A percentile compares a stretch with the other conserved stretches of the same genome.
Evolutionary conservation across 257 asterid genomes (phyloP).

Genomic region (Orobanche coerulescens): DNA sequence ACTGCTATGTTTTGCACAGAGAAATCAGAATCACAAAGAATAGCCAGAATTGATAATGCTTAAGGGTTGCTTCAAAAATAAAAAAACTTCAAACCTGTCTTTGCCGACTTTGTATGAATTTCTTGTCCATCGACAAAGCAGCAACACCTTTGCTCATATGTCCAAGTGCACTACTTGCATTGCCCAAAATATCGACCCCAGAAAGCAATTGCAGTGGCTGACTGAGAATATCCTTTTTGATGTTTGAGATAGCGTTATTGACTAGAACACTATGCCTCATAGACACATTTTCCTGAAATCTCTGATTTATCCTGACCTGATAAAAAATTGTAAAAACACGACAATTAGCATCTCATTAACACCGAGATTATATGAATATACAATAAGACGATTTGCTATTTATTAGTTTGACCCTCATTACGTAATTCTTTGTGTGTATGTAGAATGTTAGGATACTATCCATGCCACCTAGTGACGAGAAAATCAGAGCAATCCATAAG

Average conservation of each 20-base stretch:
- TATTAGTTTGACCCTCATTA: not conserved
- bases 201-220: constrained; percentile 96
- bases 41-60: constrained; percentile 1
- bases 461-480: not conserved
- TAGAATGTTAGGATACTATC: constrained; percentile 9
- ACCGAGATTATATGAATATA: constrained; percentile 9
- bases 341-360: constrained; percentile 11
- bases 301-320: constrained; percentile 87
- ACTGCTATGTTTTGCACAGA: no score
- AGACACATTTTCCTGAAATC: constrained; percentile 76
- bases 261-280: constrained; percentile 80
- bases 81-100: constrained; percentile 52
- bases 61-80: not conserved
- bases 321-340: constrained; percentile 15
- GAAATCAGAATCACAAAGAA: constrained; percentile 10
- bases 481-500: not conserved
- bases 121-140: constrained; percentile 97
- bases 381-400: constrained; percentile 14
- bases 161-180: constrained; percentile 99
- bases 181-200: constrained; percentile 96
- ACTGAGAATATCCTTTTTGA: constrained; percentile 91
- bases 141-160: constrained; percentile 99
- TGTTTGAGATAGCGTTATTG: constrained; percentile 69
- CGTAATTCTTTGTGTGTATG: not conserved
- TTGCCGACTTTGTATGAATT: constrained; percentile 97